Percentiles rank a stretch among this genome's conserved stretches.
phyloP scores from a whole-genome alignment of 768 basidiomycete species.

The Tricholoma saponaceum region DNA sequence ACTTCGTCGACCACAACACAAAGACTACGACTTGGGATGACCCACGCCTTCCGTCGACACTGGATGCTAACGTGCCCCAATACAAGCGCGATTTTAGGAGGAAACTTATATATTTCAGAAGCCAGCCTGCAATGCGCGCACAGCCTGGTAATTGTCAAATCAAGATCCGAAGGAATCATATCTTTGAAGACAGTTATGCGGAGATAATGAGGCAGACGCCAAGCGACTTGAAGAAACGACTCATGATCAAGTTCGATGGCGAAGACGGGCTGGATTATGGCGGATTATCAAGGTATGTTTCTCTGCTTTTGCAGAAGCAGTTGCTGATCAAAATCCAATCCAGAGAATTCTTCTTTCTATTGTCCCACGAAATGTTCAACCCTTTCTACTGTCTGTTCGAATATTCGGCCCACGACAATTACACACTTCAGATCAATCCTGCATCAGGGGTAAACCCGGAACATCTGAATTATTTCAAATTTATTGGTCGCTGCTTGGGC shows the following conservation, averaged over 20 bases:
- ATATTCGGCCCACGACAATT: conserved; percentile 99
- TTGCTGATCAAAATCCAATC: background rate
- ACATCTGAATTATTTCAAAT: conserved; percentile 99
- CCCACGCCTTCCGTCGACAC: conserved; percentile 89
- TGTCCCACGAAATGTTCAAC: conserved; percentile 99
- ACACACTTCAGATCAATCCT: conserved; percentile 98
- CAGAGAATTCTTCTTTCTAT: conserved; percentile 99
- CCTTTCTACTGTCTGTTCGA: conserved; percentile 99
- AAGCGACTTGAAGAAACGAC: conserved; percentile 94
- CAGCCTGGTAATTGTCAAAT: conserved; percentile 99
- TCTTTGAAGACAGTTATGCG: conserved; percentile 98
- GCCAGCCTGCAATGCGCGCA: conserved; percentile 95
- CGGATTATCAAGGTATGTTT: conserved; percentile 80
- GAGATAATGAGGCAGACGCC: conserved; percentile 99
- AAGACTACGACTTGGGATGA: conserved; percentile 99
- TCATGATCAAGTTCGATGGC: conserved; percentile 99
- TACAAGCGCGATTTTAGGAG: conserved; percentile 99
- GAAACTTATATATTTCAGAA: conserved; percentile 99
- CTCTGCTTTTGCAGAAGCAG: background rate
- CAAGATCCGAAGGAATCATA: conserved; percentile 96
- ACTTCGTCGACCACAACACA: conserved; percentile 99
- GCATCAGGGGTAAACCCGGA: conserved; percentile 98
- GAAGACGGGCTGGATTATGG: conserved; percentile 99
- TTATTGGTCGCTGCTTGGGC: conserved; percentile 93
- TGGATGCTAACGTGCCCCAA: conserved; percentile 96